These are phyloP conservation scores for Suillus clintonianus DNA, from an alignment of 768 basidiomycete species.

Conservation along the genomic window DNA sequence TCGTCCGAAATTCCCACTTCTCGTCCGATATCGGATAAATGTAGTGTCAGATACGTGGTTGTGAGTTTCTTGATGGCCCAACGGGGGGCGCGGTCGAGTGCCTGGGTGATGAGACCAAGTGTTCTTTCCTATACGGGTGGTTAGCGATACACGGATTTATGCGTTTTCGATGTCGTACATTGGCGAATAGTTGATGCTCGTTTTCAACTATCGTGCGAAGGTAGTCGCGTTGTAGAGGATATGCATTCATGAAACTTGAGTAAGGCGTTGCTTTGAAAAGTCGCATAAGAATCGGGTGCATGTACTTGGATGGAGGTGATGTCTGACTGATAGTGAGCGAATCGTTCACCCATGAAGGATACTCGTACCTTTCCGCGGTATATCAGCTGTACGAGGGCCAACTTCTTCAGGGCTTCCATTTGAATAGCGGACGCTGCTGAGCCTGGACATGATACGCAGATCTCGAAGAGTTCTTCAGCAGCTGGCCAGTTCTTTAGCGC, in stretches of 20 bases:
- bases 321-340: slow-evolving; percentile 35
- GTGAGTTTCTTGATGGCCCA: slow-evolving; percentile 83
- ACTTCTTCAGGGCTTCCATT: slow-evolving; percentile 85
- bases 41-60: slow-evolving; percentile 78
- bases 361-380: slow-evolving; percentile 64
- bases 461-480: slow-evolving; percentile 81
- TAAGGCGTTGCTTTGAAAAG: slow-evolving; percentile 73
- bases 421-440: slow-evolving; percentile 66
- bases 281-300: slow-evolving; percentile 55
- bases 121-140: slow-evolving; percentile 60
- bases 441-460: slow-evolving; percentile 67
- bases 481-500: slow-evolving; percentile 66
- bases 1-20: slow-evolving; percentile 43
- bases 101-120: slow-evolving; percentile 66
- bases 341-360: background rate
- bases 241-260: slow-evolving; percentile 59
- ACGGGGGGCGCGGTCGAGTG: slow-evolving; percentile 67
- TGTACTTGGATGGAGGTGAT: slow-evolving; percentile 71
- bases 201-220: slow-evolving; percentile 54
- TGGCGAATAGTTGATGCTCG: slow-evolving; percentile 60
- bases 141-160: background rate
- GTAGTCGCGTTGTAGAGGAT: slow-evolving; percentile 54
- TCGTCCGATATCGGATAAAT: slow-evolving; percentile 69
- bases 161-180: slow-evolving; percentile 15
- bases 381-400: slow-evolving; percentile 77